Evolutionary conservation across 257 asterid genomes (phyloP).

Genomic region (Scutellaria barbata): DNA sequence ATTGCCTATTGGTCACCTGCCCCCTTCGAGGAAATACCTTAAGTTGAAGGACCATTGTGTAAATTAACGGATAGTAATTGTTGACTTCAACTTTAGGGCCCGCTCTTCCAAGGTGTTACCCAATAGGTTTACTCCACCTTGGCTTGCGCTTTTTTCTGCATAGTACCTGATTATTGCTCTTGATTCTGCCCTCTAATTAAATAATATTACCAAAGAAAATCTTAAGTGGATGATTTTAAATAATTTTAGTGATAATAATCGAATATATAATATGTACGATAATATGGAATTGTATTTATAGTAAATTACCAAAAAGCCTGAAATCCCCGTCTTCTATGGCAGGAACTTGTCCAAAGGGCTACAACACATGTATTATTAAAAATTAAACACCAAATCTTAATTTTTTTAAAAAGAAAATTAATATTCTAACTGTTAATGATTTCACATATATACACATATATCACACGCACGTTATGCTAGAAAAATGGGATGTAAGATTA

Average conservation of each 20-base stretch:
- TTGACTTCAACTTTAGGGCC: constrained; percentile 75
- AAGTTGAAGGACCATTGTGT: constrained; percentile 70
- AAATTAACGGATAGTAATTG: constrained; percentile 71
- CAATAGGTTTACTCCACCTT: constrained; percentile 53
- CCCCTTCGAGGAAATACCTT: constrained; percentile 67
- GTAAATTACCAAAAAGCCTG: constrained; percentile 73
- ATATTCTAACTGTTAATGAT: too few species aligned
- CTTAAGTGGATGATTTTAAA: neutral
- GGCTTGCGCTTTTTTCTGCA: constrained; percentile 58
- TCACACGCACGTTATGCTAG: too few species aligned
- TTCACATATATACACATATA: too few species aligned
- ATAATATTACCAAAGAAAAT: too few species aligned
- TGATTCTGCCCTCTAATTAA: constrained; percentile 52
- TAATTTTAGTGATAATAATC: neutral
- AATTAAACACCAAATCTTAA: too few species aligned
- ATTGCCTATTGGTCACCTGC: constrained; percentile 45
- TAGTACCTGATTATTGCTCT: constrained; percentile 88
- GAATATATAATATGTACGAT: too few species aligned
- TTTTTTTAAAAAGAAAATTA: too few species aligned
- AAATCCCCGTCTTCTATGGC: constrained; percentile 79
- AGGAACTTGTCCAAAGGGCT: constrained; percentile 96
- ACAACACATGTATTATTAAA: constrained; percentile 29
- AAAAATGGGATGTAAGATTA: too few species aligned
- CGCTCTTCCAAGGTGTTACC: constrained; percentile 74
- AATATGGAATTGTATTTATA: too few species aligned